These are phyloP conservation scores for Pelargonium citronellum DNA, from an alignment of 441 rosid species.

Conservation along the genomic window DNA sequence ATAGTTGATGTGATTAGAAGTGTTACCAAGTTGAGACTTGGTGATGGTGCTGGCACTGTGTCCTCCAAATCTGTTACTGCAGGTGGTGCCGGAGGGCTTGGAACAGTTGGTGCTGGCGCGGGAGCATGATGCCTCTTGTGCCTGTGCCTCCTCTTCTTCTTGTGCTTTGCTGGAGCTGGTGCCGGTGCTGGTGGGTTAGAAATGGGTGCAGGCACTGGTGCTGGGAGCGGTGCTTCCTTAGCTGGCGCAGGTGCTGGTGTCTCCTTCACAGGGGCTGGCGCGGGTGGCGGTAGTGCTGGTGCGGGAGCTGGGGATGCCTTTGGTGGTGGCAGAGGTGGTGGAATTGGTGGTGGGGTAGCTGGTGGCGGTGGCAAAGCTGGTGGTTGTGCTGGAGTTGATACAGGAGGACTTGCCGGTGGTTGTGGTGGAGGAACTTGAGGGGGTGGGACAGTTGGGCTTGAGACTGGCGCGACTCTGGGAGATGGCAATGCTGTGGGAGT, in stretches of 20 bases:
- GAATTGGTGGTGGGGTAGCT: constrained; percentile 28
- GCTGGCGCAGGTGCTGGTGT: constrained; percentile 44
- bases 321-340: constrained; percentile 27
- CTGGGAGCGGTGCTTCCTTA: constrained; percentile 27
- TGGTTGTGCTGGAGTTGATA: constrained; percentile 34
- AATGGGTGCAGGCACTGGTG: constrained; percentile 43
- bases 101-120: constrained; percentile 57
- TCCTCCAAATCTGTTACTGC: constrained; percentile 49
- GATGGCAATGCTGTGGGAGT: constrained; percentile 44
- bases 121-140: constrained; percentile 63
- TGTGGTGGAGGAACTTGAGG: constrained; percentile 39
- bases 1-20: background rate
- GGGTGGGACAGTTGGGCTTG: constrained; percentile 35
- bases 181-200: constrained; percentile 42
- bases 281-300: constrained; percentile 25
- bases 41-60: constrained; percentile 81
- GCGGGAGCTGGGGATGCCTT: constrained; percentile 22
- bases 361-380: constrained; percentile 33
- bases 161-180: constrained; percentile 62
- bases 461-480: constrained; percentile 57
- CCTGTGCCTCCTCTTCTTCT: constrained; percentile 49
- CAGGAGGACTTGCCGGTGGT: constrained; percentile 40
- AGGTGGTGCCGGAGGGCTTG: constrained; percentile 89
- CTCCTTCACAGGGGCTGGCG: constrained; percentile 25
- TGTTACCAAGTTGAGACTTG: constrained; percentile 49